These are phyloP conservation scores for Kodamaea neixiangensis DNA, from an alignment of 805 yeast species.

Conservation along the genomic window DNA sequence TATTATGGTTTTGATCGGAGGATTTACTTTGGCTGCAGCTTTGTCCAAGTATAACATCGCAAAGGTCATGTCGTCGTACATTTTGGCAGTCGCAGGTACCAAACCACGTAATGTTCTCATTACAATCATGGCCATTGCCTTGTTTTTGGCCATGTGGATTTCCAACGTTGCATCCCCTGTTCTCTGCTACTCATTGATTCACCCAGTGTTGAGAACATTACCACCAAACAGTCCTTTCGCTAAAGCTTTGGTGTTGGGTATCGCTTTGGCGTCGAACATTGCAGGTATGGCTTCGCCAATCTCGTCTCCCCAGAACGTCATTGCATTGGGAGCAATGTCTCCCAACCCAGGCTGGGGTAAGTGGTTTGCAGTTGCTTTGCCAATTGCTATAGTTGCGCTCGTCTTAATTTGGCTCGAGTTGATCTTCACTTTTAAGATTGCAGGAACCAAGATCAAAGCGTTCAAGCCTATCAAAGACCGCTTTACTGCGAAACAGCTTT, in stretches of 20 bases:
- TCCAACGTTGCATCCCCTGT: constrained; percentile 98
- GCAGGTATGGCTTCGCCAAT: constrained; percentile 99
- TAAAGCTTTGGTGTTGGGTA: constrained; percentile 83
- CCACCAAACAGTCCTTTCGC: constrained; percentile 79
- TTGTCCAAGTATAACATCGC: constrained; percentile 89
- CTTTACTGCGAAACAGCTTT: constrained; percentile 47
- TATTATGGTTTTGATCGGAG: constrained; percentile 86
- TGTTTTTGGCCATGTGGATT: constrained; percentile 91
- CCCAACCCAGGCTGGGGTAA: constrained; percentile 82
- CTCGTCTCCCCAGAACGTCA: constrained; percentile 94
- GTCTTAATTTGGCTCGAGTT: constrained; percentile 73
- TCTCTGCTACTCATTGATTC: constrained; percentile 84
- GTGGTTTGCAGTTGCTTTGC: constrained; percentile 89
- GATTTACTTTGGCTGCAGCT: constrained; percentile 94
- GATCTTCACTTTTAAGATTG: constrained; percentile 59
- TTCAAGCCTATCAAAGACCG: constrained; percentile 48
- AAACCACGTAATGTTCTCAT: constrained; percentile 76
- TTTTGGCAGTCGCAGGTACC: constrained; percentile 82
- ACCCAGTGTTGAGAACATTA: constrained; percentile 81
- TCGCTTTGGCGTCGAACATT: constrained; percentile 88
- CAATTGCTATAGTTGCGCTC: constrained; percentile 67
- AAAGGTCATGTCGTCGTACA: constrained; percentile 77
- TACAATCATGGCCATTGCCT: constrained; percentile 82
- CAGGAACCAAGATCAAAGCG: constrained; percentile 48
- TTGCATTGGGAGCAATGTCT: constrained; percentile 84